Base-by-base conservation (phyloP, 2,329 filamentous ascomycete genomes). In the Curvularia spicifera region DNA sequence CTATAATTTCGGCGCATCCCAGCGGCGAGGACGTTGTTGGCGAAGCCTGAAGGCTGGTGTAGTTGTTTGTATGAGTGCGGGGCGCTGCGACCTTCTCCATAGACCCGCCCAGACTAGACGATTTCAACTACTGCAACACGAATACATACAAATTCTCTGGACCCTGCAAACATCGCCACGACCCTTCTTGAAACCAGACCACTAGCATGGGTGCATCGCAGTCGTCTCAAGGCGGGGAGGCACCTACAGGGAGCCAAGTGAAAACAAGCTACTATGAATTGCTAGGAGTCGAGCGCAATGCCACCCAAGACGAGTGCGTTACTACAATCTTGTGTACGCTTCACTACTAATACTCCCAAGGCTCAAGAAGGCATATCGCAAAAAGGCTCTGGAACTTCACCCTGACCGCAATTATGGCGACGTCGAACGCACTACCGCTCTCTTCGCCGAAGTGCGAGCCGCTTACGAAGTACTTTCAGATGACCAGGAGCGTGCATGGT, bases 381-480 rank as follows among this genome's bases (percentile, higher is more conserved):
- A 82, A 61, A 97, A 94, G 75, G 95, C 95, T 1, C 86, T 99
- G 48, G 93, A 97, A 76, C 83, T 98, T 9, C 95, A 99, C 75
- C 95, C 95, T 0, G 95, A 99, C 78, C 90, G 93, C 67, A 99
- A 99, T 77, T 89, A 90, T 75, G 89, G 91, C 69, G 89, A 97
- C 72, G 88, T 90, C 60, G 92, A 96, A 70, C 85, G 87, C 63
- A 89, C 94, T 2, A 99, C 95, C 1, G 85, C 83, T 65, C 87
- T 89, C 51, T 99, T 99, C 74, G 93, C 95, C 49, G 93, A 97
- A 73, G 84, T 98, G 28, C 94, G 97, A 76, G 85, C 93, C 35
- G 95, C 95, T 46, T 96, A 99, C 75, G 92, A 98, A 76, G 87
- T 99, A n/a, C 85, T 99, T 1, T 96, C 93, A 1, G 95, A 99